A percentile compares a stretch with the other conserved stretches of the same genome.
Conservation (phyloP, 202 grass and related monocot genomes). For the Eragrostis tef region DNA sequence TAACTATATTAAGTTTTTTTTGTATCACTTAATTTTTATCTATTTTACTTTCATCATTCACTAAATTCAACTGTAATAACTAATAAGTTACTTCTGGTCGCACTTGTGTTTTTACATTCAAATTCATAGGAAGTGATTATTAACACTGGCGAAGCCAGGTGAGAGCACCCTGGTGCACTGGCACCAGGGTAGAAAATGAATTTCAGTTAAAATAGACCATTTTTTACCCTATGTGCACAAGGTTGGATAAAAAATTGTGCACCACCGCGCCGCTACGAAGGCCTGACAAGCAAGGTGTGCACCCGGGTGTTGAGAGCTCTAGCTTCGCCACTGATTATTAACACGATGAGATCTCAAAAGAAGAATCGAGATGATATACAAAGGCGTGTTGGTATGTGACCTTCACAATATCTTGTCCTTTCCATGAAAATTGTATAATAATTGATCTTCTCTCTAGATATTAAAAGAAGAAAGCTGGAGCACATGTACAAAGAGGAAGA, state of each 20-base stretch:
- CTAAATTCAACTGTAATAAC: slow-evolving; percentile 25
- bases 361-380: slow-evolving; percentile 62
- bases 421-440: slow-evolving; percentile 44
- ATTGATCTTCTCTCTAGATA: slow-evolving; percentile 49
- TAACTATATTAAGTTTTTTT: too few relatives aligned
- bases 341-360: slow-evolving; percentile 62
- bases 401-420: slow-evolving; percentile 2
- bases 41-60: neutral
- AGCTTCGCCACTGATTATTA: too few relatives aligned
- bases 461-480: slow-evolving; percentile 58
- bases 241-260: too few relatives aligned
- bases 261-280: too few relatives aligned
- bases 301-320: too few relatives aligned
- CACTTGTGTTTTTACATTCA: slow-evolving; percentile 32
- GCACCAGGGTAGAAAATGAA: too few relatives aligned
- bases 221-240: too few relatives aligned
- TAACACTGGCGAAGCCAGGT: too few relatives aligned
- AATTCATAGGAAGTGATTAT: slow-evolving; percentile 74
- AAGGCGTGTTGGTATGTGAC: slow-evolving; percentile 60
- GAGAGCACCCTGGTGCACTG: too few relatives aligned
- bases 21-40: too few relatives aligned
- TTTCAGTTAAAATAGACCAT: too few relatives aligned
- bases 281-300: too few relatives aligned
- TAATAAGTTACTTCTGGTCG: slow-evolving; percentile 19
- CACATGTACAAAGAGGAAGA: slow-evolving; percentile 81